phyloP scores from a whole-genome alignment of 1,284 basidiomycete genomes.

The Apiotrichum domesticum region DNA sequence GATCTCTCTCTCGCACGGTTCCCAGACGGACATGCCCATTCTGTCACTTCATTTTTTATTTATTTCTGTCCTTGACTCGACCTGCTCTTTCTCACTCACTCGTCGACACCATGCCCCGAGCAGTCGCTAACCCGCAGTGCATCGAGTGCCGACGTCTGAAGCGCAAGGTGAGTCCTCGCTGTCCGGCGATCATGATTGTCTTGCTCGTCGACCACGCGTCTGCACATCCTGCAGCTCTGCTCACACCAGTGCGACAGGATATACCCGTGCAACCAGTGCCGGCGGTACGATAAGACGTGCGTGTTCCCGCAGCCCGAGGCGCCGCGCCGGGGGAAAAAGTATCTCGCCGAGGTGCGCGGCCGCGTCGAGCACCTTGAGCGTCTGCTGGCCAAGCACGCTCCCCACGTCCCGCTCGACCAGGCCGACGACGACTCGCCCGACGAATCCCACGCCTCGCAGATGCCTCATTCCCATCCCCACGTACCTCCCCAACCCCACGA shows the following conservation, averaged over 20 bases:
- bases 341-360: conserved; percentile 20
- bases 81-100: too few species aligned
- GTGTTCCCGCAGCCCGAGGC: conserved; percentile 15
- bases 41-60: too few species aligned
- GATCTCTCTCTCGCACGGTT: too few species aligned
- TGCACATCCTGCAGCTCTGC: too few species aligned
- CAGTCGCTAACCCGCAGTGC: conserved; percentile 14
- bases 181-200: background rate
- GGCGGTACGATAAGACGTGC: conserved; percentile 18
- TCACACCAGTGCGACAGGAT: conserved; percentile 15
- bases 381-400: conserved; percentile 10
- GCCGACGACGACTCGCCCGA: conserved; percentile 2
- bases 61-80: too few species aligned
- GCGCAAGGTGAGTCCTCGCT: conserved; percentile 15
- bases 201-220: too few species aligned
- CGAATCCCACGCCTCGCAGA: background rate
- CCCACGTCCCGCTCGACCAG: conserved; percentile 11
- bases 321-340: conserved; percentile 16
- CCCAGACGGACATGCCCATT: too few species aligned
- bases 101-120: too few species aligned
- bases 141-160: conserved; percentile 22
- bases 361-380: conserved; percentile 16
- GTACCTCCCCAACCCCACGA: too few species aligned
- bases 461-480: too few species aligned
- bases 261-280: conserved; percentile 20